Base-by-base conservation (phyloP, 2,329 filamentous ascomycete species). In the Arthrobotrys megalospora region DNA sequence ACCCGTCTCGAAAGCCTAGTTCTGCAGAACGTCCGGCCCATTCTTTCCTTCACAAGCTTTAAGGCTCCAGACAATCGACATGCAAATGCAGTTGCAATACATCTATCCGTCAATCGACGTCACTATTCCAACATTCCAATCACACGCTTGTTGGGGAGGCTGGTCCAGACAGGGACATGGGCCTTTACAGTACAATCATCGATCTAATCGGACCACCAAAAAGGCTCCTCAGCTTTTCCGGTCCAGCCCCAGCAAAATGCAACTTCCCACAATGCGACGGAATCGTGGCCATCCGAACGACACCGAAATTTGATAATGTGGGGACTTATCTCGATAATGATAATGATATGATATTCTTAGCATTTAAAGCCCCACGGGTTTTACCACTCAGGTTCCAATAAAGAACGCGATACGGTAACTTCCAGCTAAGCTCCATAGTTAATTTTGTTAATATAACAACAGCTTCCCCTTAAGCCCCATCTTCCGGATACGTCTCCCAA, bases 21-120 rank as follows among this genome's bases (percentile, higher is more conserved):
- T 43, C 55, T 43, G 34, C 34, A 60, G 6, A 1, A 58, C n/a
- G 7, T 24, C 32, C 16, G 6, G 32, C 8, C 24, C n/a, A 58
- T 21, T 36, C n/a, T 43, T 16, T 11, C 19, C 43, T 60, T 43
- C 34, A 60, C 34, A 60, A 60, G 52, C 52, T 21, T 41, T 21
- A 48, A 10, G 11, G 4, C n/a, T 38, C 36, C 19, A 38, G n/a
- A 58, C 11, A n/a, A 16, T 53, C 6, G 19, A 53, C 21, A 3
- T 34, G 12, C 28, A 32, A 53, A 53, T 34, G 24, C 19, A 28
- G 55, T 60, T 43, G 19, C 55, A 36, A 70, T 19, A 52, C 53
- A 67, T 48, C 58, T 16, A 60, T 68, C 75, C 75, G 67, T 66
- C 16, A 12, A 47, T 38, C 75, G 60, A 78, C 75, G 75, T 78